Evolutionary conservation across 2,329 filamentous ascomycete species (phyloP).

Genomic region (Pseudogymnoascus sp.): DNA sequence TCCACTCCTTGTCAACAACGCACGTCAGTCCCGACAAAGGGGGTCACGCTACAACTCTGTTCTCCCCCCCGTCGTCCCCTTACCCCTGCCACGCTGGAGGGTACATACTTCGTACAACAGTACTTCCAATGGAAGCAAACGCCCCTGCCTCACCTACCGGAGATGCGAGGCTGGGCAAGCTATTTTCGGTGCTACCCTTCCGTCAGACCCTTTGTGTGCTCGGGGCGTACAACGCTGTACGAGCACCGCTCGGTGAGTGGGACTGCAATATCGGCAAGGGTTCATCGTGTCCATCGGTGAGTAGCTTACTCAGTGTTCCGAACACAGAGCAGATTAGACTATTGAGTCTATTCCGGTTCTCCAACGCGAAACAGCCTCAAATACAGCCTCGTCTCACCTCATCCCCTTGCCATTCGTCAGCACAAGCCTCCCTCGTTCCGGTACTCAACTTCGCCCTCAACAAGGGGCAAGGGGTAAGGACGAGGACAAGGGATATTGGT

Average conservation of each 20-base stretch:
- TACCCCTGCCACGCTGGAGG: not conserved
- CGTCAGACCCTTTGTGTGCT: not conserved
- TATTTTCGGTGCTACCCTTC: not conserved
- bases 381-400: not conserved
- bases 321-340: not conserved
- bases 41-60: not conserved
- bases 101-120: not conserved
- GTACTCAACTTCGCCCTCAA: not conserved
- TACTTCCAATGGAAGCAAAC: not conserved
- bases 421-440: not conserved
- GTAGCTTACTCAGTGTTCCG: not conserved
- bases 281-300: not conserved
- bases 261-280: not conserved
- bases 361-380: not conserved
- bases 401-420: not conserved
- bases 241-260: not conserved
- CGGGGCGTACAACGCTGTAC: not conserved
- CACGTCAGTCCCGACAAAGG: not conserved
- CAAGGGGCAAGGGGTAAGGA: not conserved
- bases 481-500: not conserved
- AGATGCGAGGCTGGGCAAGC: not conserved
- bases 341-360: not conserved
- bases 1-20: not conserved
- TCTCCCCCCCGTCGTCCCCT: not conserved
- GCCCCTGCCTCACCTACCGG: not conserved